Conservation (phyloP, 148 eudicot species). For the Nyssa sinensis region DNA sequence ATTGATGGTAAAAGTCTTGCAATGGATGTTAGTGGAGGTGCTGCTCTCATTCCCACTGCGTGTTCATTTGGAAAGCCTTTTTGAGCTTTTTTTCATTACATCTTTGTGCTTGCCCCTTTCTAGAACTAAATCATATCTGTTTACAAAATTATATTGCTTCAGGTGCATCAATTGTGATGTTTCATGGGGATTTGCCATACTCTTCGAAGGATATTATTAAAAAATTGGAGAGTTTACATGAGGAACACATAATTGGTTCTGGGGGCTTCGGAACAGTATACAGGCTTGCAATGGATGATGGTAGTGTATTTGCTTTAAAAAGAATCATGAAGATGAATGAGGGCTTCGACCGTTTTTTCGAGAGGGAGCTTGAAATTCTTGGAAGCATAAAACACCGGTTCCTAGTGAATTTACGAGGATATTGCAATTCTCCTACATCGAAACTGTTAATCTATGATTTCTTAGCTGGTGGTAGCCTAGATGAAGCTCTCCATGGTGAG, state of each 20-base stretch:
- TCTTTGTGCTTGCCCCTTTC: slow-evolving; percentile 3
- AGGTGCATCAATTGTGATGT: slow-evolving; percentile 98
- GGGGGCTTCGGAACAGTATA: slow-evolving; percentile 98
- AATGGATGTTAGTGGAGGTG: slow-evolving; percentile 88
- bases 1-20: slow-evolving; percentile 71
- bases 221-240: slow-evolving; percentile 78
- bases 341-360: slow-evolving; percentile 93
- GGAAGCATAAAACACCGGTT: slow-evolving; percentile 94
- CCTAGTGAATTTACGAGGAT: slow-evolving; percentile 95
- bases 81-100: background rate
- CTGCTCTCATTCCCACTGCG: slow-evolving; percentile 17
- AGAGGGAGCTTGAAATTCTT: slow-evolving; percentile 95
- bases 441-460: slow-evolving; percentile 89
- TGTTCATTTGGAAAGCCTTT: too few relatives aligned
- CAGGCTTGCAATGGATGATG: slow-evolving; percentile 96
- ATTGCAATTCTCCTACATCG: slow-evolving; percentile 90
- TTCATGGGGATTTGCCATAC: slow-evolving; percentile 98
- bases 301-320: slow-evolving; percentile 86
- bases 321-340: slow-evolving; percentile 80
- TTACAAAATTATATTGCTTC: slow-evolving; percentile 28
- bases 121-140: slow-evolving; percentile 4
- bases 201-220: slow-evolving; percentile 87
- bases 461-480: slow-evolving; percentile 91
- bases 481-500: slow-evolving; percentile 97
- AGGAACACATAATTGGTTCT: slow-evolving; percentile 87